These are phyloP conservation scores for Setaria viridis DNA, from an alignment of 202 grass and related monocot genomes.

Conservation along the genomic window DNA sequence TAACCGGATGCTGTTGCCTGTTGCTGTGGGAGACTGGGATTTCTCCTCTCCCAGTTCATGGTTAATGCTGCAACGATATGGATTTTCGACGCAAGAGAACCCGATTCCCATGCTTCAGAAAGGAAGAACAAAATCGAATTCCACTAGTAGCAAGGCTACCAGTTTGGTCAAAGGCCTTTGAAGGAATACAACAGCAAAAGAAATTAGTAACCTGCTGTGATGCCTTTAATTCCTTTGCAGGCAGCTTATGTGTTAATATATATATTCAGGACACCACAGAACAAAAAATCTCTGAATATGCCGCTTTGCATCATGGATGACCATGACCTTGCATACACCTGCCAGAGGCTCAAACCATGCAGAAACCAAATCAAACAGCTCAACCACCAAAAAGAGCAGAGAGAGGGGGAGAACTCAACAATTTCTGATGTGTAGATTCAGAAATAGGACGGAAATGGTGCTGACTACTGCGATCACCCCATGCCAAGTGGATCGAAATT, in stretches of 20 bases:
- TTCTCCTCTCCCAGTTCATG: neutral
- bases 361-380: neutral
- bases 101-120: neutral
- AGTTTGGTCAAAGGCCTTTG: neutral
- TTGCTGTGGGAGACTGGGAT: neutral
- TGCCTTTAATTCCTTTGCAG: neutral
- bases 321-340: neutral
- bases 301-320: neutral
- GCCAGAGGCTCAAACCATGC: neutral
- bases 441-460: neutral
- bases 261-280: neutral
- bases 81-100: neutral
- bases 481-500: slow-evolving; percentile 7
- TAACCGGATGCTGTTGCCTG: neutral
- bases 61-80: neutral
- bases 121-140: neutral
- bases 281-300: neutral
- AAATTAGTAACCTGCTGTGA: neutral
- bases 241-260: neutral
- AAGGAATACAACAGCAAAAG: neutral
- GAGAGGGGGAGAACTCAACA: too few species aligned
- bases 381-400: neutral
- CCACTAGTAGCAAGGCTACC: neutral
- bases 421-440: neutral
- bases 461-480: neutral